Evolutionary conservation across 805 yeast genomes (phyloP).

Genomic region (Yarrowia osloensis): DNA sequence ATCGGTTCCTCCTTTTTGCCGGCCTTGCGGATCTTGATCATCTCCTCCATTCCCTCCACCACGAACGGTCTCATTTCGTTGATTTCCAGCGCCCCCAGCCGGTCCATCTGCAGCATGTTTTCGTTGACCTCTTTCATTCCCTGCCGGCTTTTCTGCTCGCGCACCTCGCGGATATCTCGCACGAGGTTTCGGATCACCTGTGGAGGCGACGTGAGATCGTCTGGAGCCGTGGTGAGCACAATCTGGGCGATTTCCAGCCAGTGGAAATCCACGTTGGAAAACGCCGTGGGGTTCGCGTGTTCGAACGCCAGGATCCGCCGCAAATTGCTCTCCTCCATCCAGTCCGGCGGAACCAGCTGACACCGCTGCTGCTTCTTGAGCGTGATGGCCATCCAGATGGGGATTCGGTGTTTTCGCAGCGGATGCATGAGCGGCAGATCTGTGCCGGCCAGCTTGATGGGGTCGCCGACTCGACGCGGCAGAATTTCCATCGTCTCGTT

Average conservation of each 20-base stretch:
- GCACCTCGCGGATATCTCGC: constrained; percentile 81
- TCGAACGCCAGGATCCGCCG: constrained; percentile 68
- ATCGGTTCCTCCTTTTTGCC: constrained; percentile 32
- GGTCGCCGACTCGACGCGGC: constrained; percentile 73
- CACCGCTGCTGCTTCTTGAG: constrained; percentile 84
- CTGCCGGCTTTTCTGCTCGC: constrained; percentile 76
- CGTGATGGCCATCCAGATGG: constrained; percentile 85
- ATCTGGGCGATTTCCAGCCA: constrained; percentile 85
- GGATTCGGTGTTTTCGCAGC: constrained; percentile 67
- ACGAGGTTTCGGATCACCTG: constrained; percentile 68
- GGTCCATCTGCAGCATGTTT: constrained; percentile 78
- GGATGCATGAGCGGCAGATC: constrained; percentile 59
- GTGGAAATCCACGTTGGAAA: constrained; percentile 59
- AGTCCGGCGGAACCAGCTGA: constrained; percentile 78
- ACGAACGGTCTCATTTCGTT: constrained; percentile 87
- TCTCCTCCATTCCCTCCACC: constrained; percentile 73
- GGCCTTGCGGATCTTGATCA: constrained; percentile 57
- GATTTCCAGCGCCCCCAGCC: constrained; percentile 79
- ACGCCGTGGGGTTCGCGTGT: constrained; percentile 54
- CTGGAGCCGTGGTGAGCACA: constrained; percentile 67
- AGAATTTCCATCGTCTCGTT: constrained; percentile 70
- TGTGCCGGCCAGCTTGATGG: constrained; percentile 61
- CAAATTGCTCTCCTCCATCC: constrained; percentile 66
- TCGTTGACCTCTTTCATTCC: constrained; percentile 81
- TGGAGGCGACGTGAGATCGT: constrained; percentile 74